Evolutionary conservation across 2,329 filamentous ascomycete genomes (phyloP).

Genomic region (Cladorrhinum sp.): DNA sequence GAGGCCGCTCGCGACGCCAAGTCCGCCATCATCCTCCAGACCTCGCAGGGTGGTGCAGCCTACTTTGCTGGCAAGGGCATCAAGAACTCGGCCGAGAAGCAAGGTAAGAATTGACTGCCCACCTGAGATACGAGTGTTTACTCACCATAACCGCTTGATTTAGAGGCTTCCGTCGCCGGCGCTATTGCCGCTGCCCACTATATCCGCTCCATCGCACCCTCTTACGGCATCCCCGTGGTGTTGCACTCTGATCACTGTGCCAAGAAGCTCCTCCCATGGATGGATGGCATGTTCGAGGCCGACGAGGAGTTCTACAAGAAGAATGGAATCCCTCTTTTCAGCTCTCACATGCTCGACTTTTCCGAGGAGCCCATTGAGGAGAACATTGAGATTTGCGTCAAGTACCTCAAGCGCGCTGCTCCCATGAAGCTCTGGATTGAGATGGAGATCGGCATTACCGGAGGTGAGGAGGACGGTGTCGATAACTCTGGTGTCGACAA

Average conservation of each 20-base stretch:
- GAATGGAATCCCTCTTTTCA: conserved; percentile 89
- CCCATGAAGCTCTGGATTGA: conserved; percentile 99
- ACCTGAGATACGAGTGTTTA: no score
- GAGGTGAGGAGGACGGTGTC: conserved; percentile 8
- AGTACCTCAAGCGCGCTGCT: conserved; percentile 89
- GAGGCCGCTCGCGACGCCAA: conserved; percentile 94
- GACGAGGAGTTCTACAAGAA: conserved; percentile 95
- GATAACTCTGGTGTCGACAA: conserved; percentile 29
- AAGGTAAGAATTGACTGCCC: no score
- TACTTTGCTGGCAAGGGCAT: conserved; percentile 92
- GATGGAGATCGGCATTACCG: conserved; percentile 95
- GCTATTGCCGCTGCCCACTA: conserved; percentile 88
- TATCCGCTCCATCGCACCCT: conserved; percentile 81
- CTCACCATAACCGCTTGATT: no score
- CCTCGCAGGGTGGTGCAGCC: conserved; percentile 88
- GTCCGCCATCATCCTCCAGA: conserved; percentile 72
- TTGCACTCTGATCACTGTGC: conserved; percentile 78
- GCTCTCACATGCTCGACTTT: conserved; percentile 97
- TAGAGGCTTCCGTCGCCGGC: conserved; percentile 83
- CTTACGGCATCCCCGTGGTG: conserved; percentile 86
- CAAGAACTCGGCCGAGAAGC: conserved; percentile 66
- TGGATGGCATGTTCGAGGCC: conserved; percentile 91
- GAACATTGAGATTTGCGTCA: conserved; percentile 89
- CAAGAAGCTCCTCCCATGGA: conserved; percentile 98
- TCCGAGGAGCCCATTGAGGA: conserved; percentile 86